Base-by-base conservation (phyloP, 2,329 filamentous ascomycete genomes). In the Clonostachys rhizophaga region DNA sequence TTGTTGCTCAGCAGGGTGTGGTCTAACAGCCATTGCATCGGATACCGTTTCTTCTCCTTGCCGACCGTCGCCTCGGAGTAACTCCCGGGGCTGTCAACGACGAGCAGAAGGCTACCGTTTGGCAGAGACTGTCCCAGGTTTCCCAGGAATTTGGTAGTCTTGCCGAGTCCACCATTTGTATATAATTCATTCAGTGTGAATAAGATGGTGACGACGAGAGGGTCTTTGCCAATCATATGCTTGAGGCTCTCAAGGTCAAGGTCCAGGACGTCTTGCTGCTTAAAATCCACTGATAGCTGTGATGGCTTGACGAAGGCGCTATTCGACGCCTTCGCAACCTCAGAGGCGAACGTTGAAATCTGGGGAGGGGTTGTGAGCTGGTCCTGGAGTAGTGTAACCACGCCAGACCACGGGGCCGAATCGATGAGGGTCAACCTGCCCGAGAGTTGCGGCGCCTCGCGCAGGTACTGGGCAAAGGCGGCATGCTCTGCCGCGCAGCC, bases 111-210 rank as follows among this genome's bases (percentile, higher is more conserved):
- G 3, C 89, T 81, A 1, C 82, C 85, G 0, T 71, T 50, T 1
- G 74, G 67, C 3, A 87, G 61, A 1, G 68, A 54, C 2, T 78
- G 70, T 1, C 87, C 89, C 16, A 96, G 69, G 1, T 72, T 72
- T 5, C 90, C 75, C 1, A 99, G 74, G 53, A 97, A 85, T 5
- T 74, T 72, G 1, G 92, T 95, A 0, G 92, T 90, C 55, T 83
- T 81, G 3, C 83, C 74, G 43, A 83, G 72, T 20, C 91, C 81
- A 2, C 85, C 89, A 0, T 81, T 74, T 0, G 88, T 86, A 71
- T 96, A 97, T 0, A 99, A 82, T 68, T 99, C 94, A 64, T 97
- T 97, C 42, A 97, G 78, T 0, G 92, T 96, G 73, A 97, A 99
- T 68, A 97, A 81, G 12, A 97, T 69, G 0, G 91, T 96, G 13